Percentiles rank a stretch among this genome's conserved stretches.
Evolutionary conservation across 2,329 filamentous ascomycete genomes (phyloP).

Genomic region (Didymella pomorum): DNA sequence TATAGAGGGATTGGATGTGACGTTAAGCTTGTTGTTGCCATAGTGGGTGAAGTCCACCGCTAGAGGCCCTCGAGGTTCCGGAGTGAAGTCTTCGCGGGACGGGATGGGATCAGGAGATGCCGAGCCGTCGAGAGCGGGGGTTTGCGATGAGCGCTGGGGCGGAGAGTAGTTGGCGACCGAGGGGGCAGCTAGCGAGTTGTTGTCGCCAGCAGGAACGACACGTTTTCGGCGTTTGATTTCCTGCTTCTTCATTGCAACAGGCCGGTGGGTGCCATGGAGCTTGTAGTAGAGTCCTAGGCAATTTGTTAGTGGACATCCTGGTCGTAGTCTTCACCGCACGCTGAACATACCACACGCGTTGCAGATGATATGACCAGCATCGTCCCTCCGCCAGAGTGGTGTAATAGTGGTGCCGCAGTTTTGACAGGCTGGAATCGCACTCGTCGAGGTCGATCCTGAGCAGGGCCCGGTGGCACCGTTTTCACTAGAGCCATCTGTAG

Average conservation of each 20-base stretch:
- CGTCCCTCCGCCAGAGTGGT: slow-evolving; percentile 92
- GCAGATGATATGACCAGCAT: slow-evolving; percentile 94
- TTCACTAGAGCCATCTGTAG: slow-evolving; percentile 25
- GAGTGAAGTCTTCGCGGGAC: slow-evolving; percentile 39
- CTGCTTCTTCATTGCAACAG: slow-evolving; percentile 98
- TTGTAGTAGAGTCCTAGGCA: slow-evolving; percentile 88
- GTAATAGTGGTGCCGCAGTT: slow-evolving; percentile 98
- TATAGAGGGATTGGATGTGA: slow-evolving; percentile 27
- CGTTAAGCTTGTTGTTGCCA: slow-evolving; percentile 20
- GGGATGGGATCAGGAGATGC: slow-evolving; percentile 48
- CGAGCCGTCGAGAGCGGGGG: slow-evolving; percentile 44
- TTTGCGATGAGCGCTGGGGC: slow-evolving; percentile 37
- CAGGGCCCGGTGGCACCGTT: slow-evolving; percentile 28
- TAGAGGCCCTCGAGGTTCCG: slow-evolving; percentile 42
- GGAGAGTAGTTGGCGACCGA: slow-evolving; percentile 44
- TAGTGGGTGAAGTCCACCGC: slow-evolving; percentile 52
- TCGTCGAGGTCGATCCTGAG: slow-evolving; percentile 43
- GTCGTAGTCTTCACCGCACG: not conserved
- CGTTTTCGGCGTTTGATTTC: slow-evolving; percentile 96
- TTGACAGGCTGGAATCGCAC: slow-evolving; percentile 86
- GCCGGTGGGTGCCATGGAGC: slow-evolving; percentile 89
- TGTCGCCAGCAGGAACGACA: slow-evolving; percentile 78
- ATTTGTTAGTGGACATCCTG: slow-evolving; percentile 21
- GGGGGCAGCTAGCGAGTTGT: slow-evolving; percentile 42
- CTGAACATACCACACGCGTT: slow-evolving; percentile 87